These are phyloP conservation scores for Starmerella roubikii DNA, from an alignment of 805 yeast species.

Conservation along the genomic window DNA sequence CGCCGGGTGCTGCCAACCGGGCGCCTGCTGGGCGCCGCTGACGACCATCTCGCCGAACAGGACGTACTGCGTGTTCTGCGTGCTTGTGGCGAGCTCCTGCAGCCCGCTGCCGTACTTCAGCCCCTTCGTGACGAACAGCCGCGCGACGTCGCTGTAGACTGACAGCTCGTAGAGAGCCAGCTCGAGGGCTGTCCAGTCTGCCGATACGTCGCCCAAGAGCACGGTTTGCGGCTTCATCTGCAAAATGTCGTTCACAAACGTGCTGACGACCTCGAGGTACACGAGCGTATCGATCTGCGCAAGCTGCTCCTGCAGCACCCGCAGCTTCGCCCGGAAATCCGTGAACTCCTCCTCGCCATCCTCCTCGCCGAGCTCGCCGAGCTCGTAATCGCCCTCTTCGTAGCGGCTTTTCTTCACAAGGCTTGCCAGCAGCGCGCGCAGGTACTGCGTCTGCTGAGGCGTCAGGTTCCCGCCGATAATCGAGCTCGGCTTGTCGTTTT, in stretches of 20 bases:
- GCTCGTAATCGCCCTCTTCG: constrained; percentile 59
- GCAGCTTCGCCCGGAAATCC: constrained; percentile 63
- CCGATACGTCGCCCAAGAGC: background rate
- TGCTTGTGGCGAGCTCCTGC: constrained; percentile 6
- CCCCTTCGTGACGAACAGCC: constrained; percentile 10
- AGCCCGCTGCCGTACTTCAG: constrained; percentile 11
- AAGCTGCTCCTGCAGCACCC: constrained; percentile 73
- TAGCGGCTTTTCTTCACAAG: constrained; percentile 66
- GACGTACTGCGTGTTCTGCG: constrained; percentile 9
- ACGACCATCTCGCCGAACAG: constrained; percentile 31
- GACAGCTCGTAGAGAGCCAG: constrained; percentile 73
- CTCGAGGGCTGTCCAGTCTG: constrained; percentile 66
- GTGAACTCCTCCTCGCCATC: constrained; percentile 32
- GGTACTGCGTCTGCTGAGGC: constrained; percentile 28
- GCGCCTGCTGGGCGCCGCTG: constrained; percentile 24
- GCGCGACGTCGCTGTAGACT: constrained; percentile 55
- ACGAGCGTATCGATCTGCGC: constrained; percentile 46
- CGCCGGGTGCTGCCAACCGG: constrained; percentile 43
- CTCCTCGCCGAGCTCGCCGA: constrained; percentile 14
- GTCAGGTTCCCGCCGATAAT: constrained; percentile 20
- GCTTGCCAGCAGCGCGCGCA: constrained; percentile 43
- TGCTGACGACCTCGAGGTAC: constrained; percentile 10
- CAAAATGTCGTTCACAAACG: constrained; percentile 4
- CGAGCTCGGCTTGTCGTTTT: constrained; percentile 24
- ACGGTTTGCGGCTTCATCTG: background rate